Conservation (phyloP, 805 yeast species). For the Candida ipomoeae region DNA sequence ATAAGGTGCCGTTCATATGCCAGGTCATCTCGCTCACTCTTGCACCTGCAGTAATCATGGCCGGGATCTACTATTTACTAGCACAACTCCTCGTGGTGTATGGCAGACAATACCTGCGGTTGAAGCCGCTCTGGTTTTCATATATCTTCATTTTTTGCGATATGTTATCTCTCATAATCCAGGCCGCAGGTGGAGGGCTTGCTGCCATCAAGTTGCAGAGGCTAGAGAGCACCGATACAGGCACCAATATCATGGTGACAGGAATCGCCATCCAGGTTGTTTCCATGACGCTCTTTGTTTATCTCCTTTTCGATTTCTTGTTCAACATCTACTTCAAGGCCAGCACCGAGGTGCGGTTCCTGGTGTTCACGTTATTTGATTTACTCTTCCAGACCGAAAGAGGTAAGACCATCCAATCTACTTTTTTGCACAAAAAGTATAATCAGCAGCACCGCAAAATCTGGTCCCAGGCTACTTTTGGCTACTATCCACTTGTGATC, state of each 20-base stretch:
- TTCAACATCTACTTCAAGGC: conserved; percentile 34
- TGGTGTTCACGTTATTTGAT: conserved; percentile 15
- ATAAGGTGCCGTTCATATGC: conserved; percentile 44
- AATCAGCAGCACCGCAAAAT: conserved; percentile 31
- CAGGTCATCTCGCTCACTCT: conserved; percentile 69
- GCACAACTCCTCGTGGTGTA: conserved; percentile 63
- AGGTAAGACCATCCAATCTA: conserved; percentile 17
- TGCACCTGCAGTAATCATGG: conserved; percentile 84
- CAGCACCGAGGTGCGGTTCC: conserved; percentile 24
- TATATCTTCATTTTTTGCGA: conserved; percentile 65
- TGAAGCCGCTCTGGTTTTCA: conserved; percentile 59
- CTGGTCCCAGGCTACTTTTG: conserved; percentile 35
- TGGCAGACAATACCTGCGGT: conserved; percentile 39
- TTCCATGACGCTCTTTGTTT: conserved; percentile 59
- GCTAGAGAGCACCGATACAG: conserved; percentile 32
- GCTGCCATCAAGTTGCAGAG: conserved; percentile 20
- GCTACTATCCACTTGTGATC: conserved; percentile 42
- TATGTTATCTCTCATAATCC: conserved; percentile 45
- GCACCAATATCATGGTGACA: conserved; percentile 69
- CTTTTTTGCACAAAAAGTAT: conserved; percentile 25
- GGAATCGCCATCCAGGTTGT: conserved; percentile 77
- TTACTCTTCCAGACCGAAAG: conserved; percentile 22
- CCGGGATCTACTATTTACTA: conserved; percentile 69
- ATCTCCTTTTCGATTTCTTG: conserved; percentile 46
- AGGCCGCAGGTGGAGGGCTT: conserved; percentile 26